A percentile compares a stretch with the other conserved stretches of the same genome.
Conservation (phyloP, 208 protist genomes). For the Trypanosoma scelopori region DNA sequence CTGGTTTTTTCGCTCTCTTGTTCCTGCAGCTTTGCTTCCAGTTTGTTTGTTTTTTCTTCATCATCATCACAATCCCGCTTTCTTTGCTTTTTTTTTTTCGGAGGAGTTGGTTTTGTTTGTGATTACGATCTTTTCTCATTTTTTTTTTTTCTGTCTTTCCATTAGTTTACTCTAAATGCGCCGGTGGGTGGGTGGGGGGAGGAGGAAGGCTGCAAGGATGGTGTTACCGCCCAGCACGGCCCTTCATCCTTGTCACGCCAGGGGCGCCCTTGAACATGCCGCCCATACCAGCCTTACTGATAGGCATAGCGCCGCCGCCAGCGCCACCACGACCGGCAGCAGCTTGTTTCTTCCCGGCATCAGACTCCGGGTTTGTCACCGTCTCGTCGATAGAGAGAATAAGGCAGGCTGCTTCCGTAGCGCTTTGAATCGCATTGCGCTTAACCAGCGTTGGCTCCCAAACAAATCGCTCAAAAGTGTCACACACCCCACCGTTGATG, state of each 20-base stretch:
- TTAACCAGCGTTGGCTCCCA: slow-evolving; percentile 99
- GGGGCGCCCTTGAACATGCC: slow-evolving; percentile 91
- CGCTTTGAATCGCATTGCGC: slow-evolving; percentile 98
- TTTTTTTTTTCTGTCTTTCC: slow-evolving; percentile 7
- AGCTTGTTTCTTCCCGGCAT: slow-evolving; percentile 87
- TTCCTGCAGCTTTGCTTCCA: no score
- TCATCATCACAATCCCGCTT: no score
- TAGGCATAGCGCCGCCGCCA: slow-evolving; percentile 68
- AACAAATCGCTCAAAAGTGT: slow-evolving; percentile 97
- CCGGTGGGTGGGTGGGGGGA: no score
- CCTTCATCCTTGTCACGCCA: slow-evolving; percentile 86
- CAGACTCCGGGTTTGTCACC: slow-evolving; percentile 94
- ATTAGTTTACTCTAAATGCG: slow-evolving; percentile 17
- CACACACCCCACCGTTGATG: slow-evolving; percentile 96
- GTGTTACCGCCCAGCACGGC: slow-evolving; percentile 36
- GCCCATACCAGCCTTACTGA: slow-evolving; percentile 91
- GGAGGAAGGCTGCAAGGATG: not conserved
- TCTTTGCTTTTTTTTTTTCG: not conserved
- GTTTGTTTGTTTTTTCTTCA: no score
- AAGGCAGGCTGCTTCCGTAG: slow-evolving; percentile 99
- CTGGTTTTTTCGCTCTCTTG: not conserved
- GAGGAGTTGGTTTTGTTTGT: not conserved
- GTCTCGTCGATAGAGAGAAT: slow-evolving; percentile 99
- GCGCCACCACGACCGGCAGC: slow-evolving; percentile 56
- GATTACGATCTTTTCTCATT: not conserved